phyloP scores from a whole-genome alignment of 2,329 filamentous ascomycete species.

The Talaromyces sp. region DNA sequence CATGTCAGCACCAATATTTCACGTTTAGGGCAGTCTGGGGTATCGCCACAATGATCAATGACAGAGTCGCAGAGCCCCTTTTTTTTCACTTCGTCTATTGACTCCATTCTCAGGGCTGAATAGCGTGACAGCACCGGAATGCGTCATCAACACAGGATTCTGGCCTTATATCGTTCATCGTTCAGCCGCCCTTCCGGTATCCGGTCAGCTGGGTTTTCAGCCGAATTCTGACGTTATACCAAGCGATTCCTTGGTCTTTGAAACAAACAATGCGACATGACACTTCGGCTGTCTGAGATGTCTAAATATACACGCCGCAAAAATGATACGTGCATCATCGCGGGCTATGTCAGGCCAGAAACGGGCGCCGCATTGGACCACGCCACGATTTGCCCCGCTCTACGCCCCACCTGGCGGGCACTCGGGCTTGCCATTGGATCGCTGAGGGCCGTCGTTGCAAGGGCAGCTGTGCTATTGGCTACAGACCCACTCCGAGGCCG shows the following conservation, averaged over 20 bases:
- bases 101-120: not conserved
- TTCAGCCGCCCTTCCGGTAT: no score
- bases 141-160: not conserved
- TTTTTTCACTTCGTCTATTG: not conserved
- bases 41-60: not conserved
- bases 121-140: not conserved
- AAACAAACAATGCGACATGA: not conserved
- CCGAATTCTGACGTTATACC: not conserved
- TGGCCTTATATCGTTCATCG: no score
- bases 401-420: not conserved
- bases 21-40: not conserved
- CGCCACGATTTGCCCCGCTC: not conserved
- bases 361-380: not conserved
- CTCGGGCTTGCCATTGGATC: not conserved
- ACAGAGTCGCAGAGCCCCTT: not conserved
- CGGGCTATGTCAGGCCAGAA: not conserved
- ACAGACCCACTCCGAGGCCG: not conserved
- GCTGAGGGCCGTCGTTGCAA: not conserved
- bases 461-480: not conserved
- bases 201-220: not conserved
- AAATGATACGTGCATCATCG: not conserved
- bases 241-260: not conserved
- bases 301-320: not conserved
- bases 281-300: not conserved
- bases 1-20: not conserved